Evolutionary conservation across 345 rosid genomes (phyloP), one percentile per base, ranked within the genome.

Genomic region (Camelina laxa): DNA sequence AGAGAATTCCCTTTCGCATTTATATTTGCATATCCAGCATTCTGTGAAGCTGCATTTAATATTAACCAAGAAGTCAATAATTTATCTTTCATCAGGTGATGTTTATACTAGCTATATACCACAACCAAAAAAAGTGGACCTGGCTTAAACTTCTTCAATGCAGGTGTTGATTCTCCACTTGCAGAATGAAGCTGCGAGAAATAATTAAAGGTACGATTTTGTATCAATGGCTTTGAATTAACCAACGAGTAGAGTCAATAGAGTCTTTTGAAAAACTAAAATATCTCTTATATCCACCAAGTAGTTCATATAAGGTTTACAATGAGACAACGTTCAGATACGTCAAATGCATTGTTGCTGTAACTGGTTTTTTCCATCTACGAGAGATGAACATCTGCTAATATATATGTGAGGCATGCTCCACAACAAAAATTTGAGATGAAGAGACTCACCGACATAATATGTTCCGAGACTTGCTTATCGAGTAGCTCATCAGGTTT

Each of bases 401-500:
- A 45, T 69, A 44, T 45, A 58, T 67, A 49, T 17, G 49, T 47
- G 33, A 58, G 64, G 56, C 60, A 75, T 72, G 75, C 15, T 54
- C 44, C 33, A 67, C 35, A 56, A 58, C 20, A 51, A 49, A 53
- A 47, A 61, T 71, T 39, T 73, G 68, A 59, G 65, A 79, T 14
- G 55, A 56, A 74, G 79, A 59, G 73, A 81, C 97, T 90, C 85
- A 92, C 99, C 62, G 93, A 87, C 93, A 95, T 92, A 71, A 95
- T 92, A 84, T 95, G 97, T 69, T 91, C 96, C 20, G 97, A 91
- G 63, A 95, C 87, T 84, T 83, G 86, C 85, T 94, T 95, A 79
- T 95, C 99, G 80, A 87, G 85, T 53, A 85, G 82, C 87, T 90
- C 97, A 84, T 95, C 93, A 72, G 91, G 99, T 75, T 92, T 91